Evolutionary conservation across 176 grass and related monocot genomes (phyloP), one percentile per base, ranked within the genome.

Genomic region (Thalia dealbata): DNA sequence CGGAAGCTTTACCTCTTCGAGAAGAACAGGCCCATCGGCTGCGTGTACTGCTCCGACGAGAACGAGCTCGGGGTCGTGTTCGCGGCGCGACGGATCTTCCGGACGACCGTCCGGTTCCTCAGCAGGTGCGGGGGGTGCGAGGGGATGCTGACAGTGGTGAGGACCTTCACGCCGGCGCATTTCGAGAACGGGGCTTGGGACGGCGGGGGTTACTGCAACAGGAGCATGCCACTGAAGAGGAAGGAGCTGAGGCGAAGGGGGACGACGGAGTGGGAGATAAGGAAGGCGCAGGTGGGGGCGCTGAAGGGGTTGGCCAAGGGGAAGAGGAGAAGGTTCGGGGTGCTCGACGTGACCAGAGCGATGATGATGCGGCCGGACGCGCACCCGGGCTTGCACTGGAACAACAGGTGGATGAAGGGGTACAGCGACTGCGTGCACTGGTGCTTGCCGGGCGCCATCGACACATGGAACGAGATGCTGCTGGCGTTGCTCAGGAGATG

Each of bases 101-200:
- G 78, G 71, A 85, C 78, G 0, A 71, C 84, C 56, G 73, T 95
- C 11, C 26, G 64, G 59, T 82, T 71, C 16, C 78, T 95, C 30
- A 85, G 38, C 32, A 51, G 54, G 29, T 81, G 44, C 65, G 73
- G 30, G 19, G 73, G 87, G 63, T 85, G 80, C 50, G 72, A 64
- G 50, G 52, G 83, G 14, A 32, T 85, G 62, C 56, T 88, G 45
- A 83, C 82, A 38, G 67, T 90, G 83, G 67, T 90, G 56, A 87
- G 91, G 43, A 95, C 91, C 55, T 82, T 79, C 78, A 76, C 91
- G 73, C 28, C 87, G 9, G 72, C 78, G 75, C 89, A 92, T 15
- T 87, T 92, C 46, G 89, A 91, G 84, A 87, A 92, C 69, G 92
- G 92, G 0, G 54, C 72, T 9, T 96, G 86, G 84, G 78, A 91